These are phyloP conservation scores for Pilaira anomala DNA, from an alignment of 192 early-diverging fungal genomes.

Conservation along the genomic window DNA sequence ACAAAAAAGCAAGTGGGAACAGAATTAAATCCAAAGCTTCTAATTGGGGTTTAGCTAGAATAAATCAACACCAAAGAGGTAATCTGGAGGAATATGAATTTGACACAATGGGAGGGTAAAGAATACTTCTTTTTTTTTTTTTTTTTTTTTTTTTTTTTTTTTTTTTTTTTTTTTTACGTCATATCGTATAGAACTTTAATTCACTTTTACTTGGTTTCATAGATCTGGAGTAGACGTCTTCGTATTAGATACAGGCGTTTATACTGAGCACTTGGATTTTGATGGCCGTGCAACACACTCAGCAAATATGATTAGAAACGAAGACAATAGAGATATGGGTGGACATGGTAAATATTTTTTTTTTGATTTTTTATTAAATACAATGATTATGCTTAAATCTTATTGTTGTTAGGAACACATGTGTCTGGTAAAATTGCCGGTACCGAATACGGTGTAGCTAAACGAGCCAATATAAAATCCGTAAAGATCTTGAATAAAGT, in stretches of 20 bases:
- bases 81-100: slow-evolving; percentile 49
- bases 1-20: not conserved
- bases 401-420: slow-evolving; percentile 21
- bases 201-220: not conserved
- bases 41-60: slow-evolving; percentile 52
- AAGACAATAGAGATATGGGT: slow-evolving; percentile 35
- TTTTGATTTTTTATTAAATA: not conserved
- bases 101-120: slow-evolving; percentile 56
- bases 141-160: not conserved
- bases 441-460: slow-evolving; percentile 63
- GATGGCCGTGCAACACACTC: slow-evolving; percentile 41
- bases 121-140: slow-evolving; percentile 1
- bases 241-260: slow-evolving; percentile 63
- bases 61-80: slow-evolving; percentile 38
- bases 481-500: slow-evolving; percentile 57
- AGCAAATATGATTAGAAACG: slow-evolving; percentile 35
- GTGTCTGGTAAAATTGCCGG: slow-evolving; percentile 30
- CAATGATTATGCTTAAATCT: not conserved
- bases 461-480: slow-evolving; percentile 50
- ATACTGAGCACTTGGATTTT: slow-evolving; percentile 47
- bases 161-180: not conserved
- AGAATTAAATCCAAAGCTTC: not conserved
- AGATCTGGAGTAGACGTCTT: slow-evolving; percentile 55
- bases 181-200: not conserved
- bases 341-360: slow-evolving; percentile 43